Evolutionary conservation across 1,139 yeast genomes (phyloP), one percentile per base, ranked within the genome.

Genomic region (Suhomyces choctaworum): DNA sequence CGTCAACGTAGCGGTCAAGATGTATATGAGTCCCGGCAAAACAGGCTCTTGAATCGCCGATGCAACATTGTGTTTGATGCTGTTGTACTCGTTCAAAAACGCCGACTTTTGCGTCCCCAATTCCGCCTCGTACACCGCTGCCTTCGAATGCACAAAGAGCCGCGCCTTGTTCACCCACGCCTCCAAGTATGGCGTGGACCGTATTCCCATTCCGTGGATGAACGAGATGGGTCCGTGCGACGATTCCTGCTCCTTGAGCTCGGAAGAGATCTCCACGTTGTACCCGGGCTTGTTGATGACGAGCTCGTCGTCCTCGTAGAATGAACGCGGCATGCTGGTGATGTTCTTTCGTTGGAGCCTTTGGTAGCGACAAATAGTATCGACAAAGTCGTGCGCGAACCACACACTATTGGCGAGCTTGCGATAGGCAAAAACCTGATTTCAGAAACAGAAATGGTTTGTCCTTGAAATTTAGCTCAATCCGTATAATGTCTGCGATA

Each of bases 11-110:
- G 71, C 62, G 1, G 85, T 78, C 32, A 80, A 60, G 5, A 79
- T 73, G 47, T 75, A 75, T 32, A 79, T 69, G 30, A 71, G 54
- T 37, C 65, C 64, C 13, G 86, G 86, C 40, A 80, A 66, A 3
- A 76, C 60, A 3, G 79, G 78, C 37, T 70, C 76, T 34, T 56
- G 54, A 25, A 70, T 55, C 17, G 51, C 33, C 22, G 46, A 36
- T 29, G 60, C 60, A 21, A 52, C 55, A 24, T 54, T 54, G n/a
- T 44, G 33, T 25, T 54, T 46, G 6, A 73, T 34, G 21, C 50
- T 48, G 13, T 47, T 42, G 32, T 57, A 40, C 47, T 77, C 81
- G 42, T 76, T 73, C 21, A 40, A 36, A 7, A 62, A 46, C 2
- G 80, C 78, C n/a, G 75, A 60, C 31, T 55, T 60, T 40, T 70